A percentile compares a stretch with the other conserved stretches of the same genome.
Evolutionary conservation across 1,284 basidiomycete species (phyloP).

Genomic region (Rhodotorula sp.): DNA sequence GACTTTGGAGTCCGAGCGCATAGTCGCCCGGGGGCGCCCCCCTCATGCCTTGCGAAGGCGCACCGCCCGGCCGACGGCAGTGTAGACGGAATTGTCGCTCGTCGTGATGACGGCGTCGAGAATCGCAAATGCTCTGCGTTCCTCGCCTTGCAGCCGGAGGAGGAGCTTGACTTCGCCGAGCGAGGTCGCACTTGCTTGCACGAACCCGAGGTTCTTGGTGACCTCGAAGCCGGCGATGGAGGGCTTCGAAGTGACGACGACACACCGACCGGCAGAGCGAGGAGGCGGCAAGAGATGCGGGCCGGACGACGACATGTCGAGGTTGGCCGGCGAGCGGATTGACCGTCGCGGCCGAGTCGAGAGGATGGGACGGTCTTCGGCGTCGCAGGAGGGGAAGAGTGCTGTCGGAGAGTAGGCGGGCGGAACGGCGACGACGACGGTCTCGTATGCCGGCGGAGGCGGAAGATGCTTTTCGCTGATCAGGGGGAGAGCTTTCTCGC

Average conservation of each 20-base stretch:
- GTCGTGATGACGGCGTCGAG: slow-evolving; percentile 3
- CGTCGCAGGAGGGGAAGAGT: not conserved
- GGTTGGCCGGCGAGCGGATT: not conserved
- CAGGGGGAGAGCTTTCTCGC: not conserved
- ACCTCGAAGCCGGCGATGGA: not conserved
- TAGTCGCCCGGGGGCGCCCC: not conserved
- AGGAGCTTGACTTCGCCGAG: slow-evolving; percentile 4
- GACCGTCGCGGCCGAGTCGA: not conserved
- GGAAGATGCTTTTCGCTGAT: not conserved
- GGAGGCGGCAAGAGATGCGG: not conserved
- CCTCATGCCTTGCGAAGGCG: not conserved
- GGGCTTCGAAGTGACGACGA: slow-evolving; percentile 8
- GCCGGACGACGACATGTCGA: not conserved
- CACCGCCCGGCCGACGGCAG: slow-evolving; percentile 8
- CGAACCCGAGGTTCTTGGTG: slow-evolving; percentile 5
- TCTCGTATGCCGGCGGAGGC: not conserved
- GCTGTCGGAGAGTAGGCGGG: not conserved
- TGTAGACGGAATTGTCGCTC: not conserved
- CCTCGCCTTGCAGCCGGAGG: slow-evolving; percentile 6
- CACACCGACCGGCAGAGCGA: not conserved
- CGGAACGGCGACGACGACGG: not conserved
- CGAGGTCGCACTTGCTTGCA: not conserved
- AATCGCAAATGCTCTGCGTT: slow-evolving; percentile 8
- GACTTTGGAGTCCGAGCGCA: not conserved
- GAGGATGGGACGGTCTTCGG: not conserved